phyloP scores from a whole-genome alignment of 1,284 basidiomycete species.

The Naganishia albida region DNA sequence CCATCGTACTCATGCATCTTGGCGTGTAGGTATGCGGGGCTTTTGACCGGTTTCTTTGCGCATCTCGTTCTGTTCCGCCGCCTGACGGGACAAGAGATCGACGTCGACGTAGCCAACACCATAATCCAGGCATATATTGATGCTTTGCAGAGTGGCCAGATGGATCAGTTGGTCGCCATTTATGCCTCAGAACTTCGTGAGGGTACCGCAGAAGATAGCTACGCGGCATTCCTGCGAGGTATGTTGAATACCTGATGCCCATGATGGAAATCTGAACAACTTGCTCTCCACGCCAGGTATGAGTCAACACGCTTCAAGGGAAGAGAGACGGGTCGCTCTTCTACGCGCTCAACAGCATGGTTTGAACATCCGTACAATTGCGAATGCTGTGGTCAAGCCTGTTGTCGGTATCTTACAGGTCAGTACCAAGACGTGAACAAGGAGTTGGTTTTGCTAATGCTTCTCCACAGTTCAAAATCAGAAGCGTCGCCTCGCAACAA shows the following conservation, averaged over 20 bases:
- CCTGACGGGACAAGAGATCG: conserved; percentile 72
- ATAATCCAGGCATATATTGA: conserved; percentile 88
- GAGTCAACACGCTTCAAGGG: conserved; percentile 66
- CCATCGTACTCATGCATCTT: neutral
- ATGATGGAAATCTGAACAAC: neutral
- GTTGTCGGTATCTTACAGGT: conserved; percentile 72
- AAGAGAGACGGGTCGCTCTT: conserved; percentile 72
- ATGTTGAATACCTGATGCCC: conserved; percentile 35
- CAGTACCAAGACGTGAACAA: conserved; percentile 39
- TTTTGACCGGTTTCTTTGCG: conserved; percentile 79
- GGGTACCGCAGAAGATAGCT: conserved; percentile 81
- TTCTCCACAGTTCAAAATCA: conserved; percentile 41
- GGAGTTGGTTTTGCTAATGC: conserved; percentile 31
- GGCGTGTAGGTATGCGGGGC: conserved; percentile 39
- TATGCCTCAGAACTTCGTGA: conserved; percentile 91
- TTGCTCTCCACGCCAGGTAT: conserved; percentile 59
- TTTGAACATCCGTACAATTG: conserved; percentile 78
- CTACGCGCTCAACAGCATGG: conserved; percentile 78
- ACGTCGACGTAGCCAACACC: conserved; percentile 71
- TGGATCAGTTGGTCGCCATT: conserved; percentile 84
- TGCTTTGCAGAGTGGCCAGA: conserved; percentile 79
- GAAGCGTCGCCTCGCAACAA: conserved; percentile 30
- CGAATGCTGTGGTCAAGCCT: conserved; percentile 75
- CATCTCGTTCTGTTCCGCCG: conserved; percentile 90
- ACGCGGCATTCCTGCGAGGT: conserved; percentile 81